Percentiles rank a stretch among this genome's conserved stretches.
Evolutionary conservation across 495 filamentous ascomycete species (phyloP).

Genomic region (Barbatosphaeria neglecta): DNA sequence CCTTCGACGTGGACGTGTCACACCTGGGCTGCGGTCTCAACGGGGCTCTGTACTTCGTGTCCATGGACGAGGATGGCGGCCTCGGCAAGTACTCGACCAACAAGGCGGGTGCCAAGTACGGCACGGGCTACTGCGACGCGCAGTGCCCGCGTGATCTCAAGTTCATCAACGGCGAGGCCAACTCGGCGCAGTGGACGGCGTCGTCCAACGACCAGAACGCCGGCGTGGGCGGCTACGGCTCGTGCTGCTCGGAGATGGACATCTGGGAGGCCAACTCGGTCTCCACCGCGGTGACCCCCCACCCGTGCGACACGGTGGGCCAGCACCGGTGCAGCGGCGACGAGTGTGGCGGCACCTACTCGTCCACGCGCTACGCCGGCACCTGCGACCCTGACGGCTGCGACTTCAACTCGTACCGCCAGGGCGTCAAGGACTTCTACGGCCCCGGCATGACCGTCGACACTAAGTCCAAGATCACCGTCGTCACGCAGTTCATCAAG

Average conservation of each 20-base stretch:
- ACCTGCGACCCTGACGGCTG: constrained; percentile 60
- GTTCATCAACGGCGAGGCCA: constrained; percentile 41
- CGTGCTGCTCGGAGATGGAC: constrained; percentile 63
- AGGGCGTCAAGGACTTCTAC: constrained; percentile 50
- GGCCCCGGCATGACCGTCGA: constrained; percentile 48
- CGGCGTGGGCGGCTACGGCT: constrained; percentile 45
- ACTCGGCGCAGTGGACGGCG: constrained; percentile 45
- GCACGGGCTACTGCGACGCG: constrained; percentile 44
- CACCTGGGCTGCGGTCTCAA: constrained; percentile 36
- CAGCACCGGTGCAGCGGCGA: constrained; percentile 43
- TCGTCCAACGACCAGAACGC: constrained; percentile 45
- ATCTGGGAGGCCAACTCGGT: constrained; percentile 56
- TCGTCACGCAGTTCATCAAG: constrained; percentile 57
- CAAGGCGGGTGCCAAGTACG: constrained; percentile 47
- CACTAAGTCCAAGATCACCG: constrained; percentile 52
- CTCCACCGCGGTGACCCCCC: constrained; percentile 50
- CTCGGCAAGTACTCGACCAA: constrained; percentile 34
- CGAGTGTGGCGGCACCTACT: constrained; percentile 36
- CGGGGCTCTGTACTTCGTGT: constrained; percentile 43
- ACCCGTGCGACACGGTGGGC: constrained; percentile 48
- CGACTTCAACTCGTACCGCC: constrained; percentile 64
- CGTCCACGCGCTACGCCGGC: constrained; percentile 32
- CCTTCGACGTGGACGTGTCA: constrained; percentile 39
- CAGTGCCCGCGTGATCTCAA: constrained; percentile 41
- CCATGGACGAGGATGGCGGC: constrained; percentile 44